These are phyloP conservation scores for Lentinula sp. DNA, from an alignment of 768 basidiomycete species.

Conservation along the genomic window DNA sequence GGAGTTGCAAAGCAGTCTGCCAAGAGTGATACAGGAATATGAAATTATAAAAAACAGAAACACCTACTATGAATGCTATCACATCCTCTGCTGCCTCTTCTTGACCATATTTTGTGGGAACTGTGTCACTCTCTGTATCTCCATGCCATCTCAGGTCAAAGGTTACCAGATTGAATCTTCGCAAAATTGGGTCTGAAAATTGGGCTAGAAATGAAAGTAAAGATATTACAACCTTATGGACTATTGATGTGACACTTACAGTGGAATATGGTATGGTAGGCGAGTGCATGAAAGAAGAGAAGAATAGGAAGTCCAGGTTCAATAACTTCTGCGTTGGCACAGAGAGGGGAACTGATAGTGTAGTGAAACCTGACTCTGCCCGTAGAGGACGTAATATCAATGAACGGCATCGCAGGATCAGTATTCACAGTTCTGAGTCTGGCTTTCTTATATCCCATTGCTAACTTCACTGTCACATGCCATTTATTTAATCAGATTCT, in stretches of 20 bases:
- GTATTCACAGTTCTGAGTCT: no score
- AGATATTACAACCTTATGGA: background rate
- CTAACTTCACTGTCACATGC: no score
- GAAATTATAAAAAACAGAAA: background rate
- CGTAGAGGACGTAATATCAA: background rate
- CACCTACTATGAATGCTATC: background rate
- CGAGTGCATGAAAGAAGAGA: constrained; percentile 2
- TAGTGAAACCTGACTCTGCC: background rate
- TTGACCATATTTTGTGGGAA: background rate
- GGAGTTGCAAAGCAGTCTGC: background rate
- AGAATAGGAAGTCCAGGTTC: background rate
- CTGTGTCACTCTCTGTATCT: background rate
- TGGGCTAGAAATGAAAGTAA: background rate
- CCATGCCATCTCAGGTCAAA: constrained; percentile 5
- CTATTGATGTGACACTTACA: background rate
- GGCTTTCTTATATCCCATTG: no score
- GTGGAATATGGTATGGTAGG: constrained; percentile 11
- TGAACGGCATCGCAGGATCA: background rate
- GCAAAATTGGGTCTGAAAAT: background rate
- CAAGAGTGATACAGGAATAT: background rate
- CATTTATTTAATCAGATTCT: no score
- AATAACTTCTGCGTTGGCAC: background rate
- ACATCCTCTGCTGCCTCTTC: constrained; percentile 4
- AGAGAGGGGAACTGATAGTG: background rate
- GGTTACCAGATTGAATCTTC: constrained; percentile 3